phyloP scores from a whole-genome alignment of 73 alveolate genomes.

The Tetrahymena thermophila region DNA sequence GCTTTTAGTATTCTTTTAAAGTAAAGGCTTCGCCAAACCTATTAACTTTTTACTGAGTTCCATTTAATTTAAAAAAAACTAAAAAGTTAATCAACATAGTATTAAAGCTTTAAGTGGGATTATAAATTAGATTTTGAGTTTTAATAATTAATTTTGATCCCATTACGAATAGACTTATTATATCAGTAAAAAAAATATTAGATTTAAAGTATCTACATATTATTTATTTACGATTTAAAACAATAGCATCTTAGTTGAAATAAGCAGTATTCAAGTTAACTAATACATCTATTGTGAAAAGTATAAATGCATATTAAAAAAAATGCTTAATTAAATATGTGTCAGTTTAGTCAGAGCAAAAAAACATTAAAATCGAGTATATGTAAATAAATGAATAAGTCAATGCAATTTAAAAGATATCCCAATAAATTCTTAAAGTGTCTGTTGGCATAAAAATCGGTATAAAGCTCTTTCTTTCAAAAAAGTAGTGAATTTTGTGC shows the following conservation, averaged over 20 bases:
- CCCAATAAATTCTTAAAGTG: neutral
- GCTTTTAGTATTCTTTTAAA: neutral
- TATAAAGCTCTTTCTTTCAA: neutral
- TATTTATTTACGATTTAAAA: neutral
- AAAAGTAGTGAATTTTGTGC: neutral
- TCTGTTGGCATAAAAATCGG: neutral
- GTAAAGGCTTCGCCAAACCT: neutral
- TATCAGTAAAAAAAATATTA: neutral
- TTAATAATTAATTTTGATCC: neutral
- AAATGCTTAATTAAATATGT: neutral
- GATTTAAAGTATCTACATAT: neutral
- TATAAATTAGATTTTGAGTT: neutral
- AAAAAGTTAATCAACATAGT: neutral
- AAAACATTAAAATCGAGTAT: neutral
- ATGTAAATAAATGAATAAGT: neutral
- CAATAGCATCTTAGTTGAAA: neutral
- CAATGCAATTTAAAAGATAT: neutral
- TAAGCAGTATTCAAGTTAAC: neutral
- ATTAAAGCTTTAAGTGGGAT: neutral
- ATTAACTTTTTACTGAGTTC: neutral
- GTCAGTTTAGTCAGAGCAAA: neutral
- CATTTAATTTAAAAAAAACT: neutral
- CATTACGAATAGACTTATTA: neutral
- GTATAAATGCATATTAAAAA: neutral
- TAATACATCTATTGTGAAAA: neutral